These are phyloP conservation scores for Acanthamoeba lenticulata DNA, from an alignment of 208 protist genomes.

Conservation along the genomic window DNA sequence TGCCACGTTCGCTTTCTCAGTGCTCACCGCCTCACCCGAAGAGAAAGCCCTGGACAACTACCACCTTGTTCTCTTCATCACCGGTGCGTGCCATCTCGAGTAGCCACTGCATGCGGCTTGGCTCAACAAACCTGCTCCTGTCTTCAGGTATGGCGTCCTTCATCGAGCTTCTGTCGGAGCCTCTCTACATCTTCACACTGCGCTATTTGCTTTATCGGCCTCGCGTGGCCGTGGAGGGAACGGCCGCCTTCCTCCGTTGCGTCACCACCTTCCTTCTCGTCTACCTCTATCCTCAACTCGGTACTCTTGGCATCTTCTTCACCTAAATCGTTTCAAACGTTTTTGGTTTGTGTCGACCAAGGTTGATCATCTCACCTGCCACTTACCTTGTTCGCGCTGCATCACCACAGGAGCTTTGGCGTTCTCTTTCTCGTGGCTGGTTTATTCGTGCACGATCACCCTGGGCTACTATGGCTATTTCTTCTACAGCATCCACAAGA, in stretches of 20 bases:
- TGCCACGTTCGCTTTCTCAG: not conserved
- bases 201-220: conserved; percentile 10
- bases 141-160: not conserved
- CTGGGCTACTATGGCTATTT: conserved; percentile 46
- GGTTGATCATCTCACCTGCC: no score
- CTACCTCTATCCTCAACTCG: conserved; percentile 38
- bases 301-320: not conserved
- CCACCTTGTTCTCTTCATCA: conserved; percentile 17
- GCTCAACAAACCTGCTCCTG: not conserved
- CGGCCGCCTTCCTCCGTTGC: conserved; percentile 24
- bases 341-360: no score
- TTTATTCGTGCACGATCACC: conserved; percentile 50
- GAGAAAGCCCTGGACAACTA: not conserved
- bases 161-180: conserved; percentile 56
- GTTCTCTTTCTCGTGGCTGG: conserved; percentile 26
- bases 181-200: conserved; percentile 43
- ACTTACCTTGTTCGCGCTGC: not conserved
- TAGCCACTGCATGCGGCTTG: not conserved
- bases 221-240: not conserved
- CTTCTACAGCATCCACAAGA: not conserved
- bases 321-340: not conserved
- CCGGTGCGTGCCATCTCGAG: not conserved
- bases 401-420: not conserved
- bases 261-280: conserved; percentile 13
- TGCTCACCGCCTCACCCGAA: conserved; percentile 9